Percentiles rank a stretch among this genome's conserved stretches.
Conservation (phyloP, 305 asterid species). For the Solanum aculeatissimum region DNA sequence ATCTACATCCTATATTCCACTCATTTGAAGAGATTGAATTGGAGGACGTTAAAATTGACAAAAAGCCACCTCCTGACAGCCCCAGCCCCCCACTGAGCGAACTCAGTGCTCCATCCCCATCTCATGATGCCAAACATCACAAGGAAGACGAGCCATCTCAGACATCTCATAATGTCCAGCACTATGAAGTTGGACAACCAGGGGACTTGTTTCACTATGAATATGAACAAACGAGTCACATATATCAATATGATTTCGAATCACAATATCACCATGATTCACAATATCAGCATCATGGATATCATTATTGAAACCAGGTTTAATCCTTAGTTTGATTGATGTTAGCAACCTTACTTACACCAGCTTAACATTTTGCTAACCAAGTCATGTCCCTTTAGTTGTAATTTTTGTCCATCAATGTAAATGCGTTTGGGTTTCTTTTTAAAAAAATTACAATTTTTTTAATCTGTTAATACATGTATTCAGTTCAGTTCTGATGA, state of each 20-base stretch:
- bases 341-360: neutral
- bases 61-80: constrained; percentile 11
- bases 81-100: constrained; percentile 30
- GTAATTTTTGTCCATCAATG: neutral
- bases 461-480: neutral
- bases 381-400: neutral
- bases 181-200: constrained; percentile 26
- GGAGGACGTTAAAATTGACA: constrained; percentile 51
- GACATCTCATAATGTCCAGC: constrained; percentile 21
- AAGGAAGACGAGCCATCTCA: constrained; percentile 35
- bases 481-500: no score
- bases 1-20: constrained; percentile 84
- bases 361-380: neutral
- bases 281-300: constrained; percentile 10
- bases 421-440: neutral
- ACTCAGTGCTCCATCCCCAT: constrained; percentile 44
- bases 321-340: neutral
- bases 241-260: constrained; percentile 30
- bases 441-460: neutral
- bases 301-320: neutral
- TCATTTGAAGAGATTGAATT: constrained; percentile 75
- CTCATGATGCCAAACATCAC: constrained; percentile 5
- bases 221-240: constrained; percentile 14
- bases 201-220: constrained; percentile 15
- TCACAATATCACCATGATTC: constrained; percentile 19